phyloP scores from a whole-genome alignment of 116 monocot genomes.

The Dioscorea cayenensis region DNA sequence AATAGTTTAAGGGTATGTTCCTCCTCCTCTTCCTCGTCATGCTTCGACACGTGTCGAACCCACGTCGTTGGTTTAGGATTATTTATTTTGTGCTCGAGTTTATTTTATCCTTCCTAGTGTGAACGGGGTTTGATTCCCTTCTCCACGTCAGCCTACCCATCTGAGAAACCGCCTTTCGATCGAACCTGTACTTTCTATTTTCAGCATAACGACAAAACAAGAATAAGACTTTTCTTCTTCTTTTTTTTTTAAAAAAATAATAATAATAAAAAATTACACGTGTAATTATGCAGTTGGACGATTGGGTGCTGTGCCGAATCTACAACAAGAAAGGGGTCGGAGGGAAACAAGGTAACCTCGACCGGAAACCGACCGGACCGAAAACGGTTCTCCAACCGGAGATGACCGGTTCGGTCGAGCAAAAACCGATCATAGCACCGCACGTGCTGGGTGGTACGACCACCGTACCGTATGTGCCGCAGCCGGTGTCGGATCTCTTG shows the following conservation, averaged over 20 bases:
- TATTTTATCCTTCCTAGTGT: too few relatives aligned
- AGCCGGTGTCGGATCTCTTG: constrained; percentile 23
- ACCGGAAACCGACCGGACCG: constrained; percentile 18
- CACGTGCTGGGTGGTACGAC: not conserved
- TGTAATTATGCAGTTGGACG: constrained; percentile 54
- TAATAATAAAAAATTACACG: not conserved
- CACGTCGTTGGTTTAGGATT: too few relatives aligned
- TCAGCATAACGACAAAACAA: too few relatives aligned
- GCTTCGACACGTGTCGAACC: too few relatives aligned
- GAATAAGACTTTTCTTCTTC: too few relatives aligned
- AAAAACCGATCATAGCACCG: constrained; percentile 18
- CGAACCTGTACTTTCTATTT: too few relatives aligned
- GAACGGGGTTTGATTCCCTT: too few relatives aligned
- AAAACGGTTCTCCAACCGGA: not conserved
- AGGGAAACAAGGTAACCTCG: not conserved
- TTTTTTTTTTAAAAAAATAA: too few relatives aligned
- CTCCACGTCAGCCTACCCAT: too few relatives aligned
- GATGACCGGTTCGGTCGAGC: constrained; percentile 3
- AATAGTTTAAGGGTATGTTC: constrained; percentile 29
- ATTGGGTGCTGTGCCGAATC: constrained; percentile 82
- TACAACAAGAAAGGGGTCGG: constrained; percentile 60
- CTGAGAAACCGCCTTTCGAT: too few relatives aligned
- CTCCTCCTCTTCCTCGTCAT: too few relatives aligned
- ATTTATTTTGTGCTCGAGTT: too few relatives aligned
- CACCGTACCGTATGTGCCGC: not conserved